phyloP scores from a whole-genome alignment of 495 filamentous ascomycete genomes.

The Penicillium subrubescens region DNA sequence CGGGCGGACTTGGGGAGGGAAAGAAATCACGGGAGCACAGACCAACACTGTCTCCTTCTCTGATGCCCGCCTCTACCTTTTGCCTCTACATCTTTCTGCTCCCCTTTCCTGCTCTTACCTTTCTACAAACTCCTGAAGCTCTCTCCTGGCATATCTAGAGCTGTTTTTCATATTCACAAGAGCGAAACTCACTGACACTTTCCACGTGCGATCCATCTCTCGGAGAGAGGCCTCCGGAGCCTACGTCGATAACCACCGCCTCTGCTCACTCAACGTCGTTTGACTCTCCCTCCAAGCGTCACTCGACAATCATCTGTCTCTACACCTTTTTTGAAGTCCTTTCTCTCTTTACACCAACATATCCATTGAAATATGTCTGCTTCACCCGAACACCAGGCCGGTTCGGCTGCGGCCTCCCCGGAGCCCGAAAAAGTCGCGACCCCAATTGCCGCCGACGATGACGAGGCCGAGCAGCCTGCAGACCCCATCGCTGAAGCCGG shows the following conservation, averaged over 20 bases:
- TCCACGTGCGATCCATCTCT: constrained; percentile 1
- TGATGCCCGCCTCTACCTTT: constrained; percentile 18
- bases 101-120: constrained; percentile 8
- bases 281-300: not conserved
- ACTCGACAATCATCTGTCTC: not conserved
- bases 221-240: constrained; percentile 19
- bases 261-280: constrained; percentile 12
- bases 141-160: not conserved
- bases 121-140: not conserved
- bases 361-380: constrained; percentile 38
- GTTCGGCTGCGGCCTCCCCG: constrained; percentile 26
- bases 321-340: not conserved
- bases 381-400: constrained; percentile 37
- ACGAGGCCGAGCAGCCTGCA: constrained; percentile 20
- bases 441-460: constrained; percentile 31
- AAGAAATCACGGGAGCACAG: constrained; percentile 41
- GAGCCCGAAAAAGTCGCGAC: constrained; percentile 28
- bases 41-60: constrained; percentile 31
- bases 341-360: not conserved
- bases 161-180: not conserved
- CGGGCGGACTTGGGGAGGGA: constrained; percentile 13
- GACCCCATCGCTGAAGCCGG: constrained; percentile 19
- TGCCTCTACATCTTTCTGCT: constrained; percentile 12
- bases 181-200: not conserved
- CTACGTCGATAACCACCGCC: constrained; percentile 19